phyloP scores from a whole-genome alignment of 163 green algal species.

The Smithsoniella earleae region DNA sequence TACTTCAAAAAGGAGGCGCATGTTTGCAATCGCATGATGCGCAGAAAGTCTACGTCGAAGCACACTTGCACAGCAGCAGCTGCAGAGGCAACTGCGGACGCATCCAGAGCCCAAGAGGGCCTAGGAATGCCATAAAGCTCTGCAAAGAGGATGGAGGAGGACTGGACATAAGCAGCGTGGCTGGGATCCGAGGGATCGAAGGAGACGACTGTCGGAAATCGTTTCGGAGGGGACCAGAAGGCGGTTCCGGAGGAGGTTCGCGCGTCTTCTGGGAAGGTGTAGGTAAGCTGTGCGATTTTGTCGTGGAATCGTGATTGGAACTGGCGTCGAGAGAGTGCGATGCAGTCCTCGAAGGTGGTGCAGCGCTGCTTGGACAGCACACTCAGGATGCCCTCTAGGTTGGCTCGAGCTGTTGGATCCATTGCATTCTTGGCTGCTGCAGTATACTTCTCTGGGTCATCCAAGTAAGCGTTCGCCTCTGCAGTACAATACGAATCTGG shows the following conservation, averaged over 20 bases:
- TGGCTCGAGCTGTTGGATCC: constrained; percentile 32
- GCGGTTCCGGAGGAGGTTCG: constrained; percentile 76
- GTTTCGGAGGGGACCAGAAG: constrained; percentile 97
- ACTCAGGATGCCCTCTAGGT: constrained; percentile 24
- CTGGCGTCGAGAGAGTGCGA: constrained; percentile 68
- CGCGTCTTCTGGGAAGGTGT: constrained; percentile 94
- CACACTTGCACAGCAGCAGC: constrained; percentile 32
- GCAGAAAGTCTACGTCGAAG: too few relatives aligned
- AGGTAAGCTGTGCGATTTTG: constrained; percentile 68
- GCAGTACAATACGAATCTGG: too few relatives aligned
- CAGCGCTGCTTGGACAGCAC: constrained; percentile 30
- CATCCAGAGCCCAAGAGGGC: constrained; percentile 66
- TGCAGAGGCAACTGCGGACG: constrained; percentile 42
- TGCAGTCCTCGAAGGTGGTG: constrained; percentile 74
- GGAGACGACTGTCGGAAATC: constrained; percentile 75
- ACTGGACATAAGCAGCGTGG: constrained; percentile 45
- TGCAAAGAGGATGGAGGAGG: constrained; percentile 50
- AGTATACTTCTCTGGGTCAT: constrained; percentile 70
- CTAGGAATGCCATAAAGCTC: constrained; percentile 67
- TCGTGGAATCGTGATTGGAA: constrained; percentile 44
- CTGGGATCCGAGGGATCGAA: constrained; percentile 67
- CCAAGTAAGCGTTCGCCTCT: constrained; percentile 85
- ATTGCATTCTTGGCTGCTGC: constrained; percentile 8
- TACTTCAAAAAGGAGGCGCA: too few relatives aligned
- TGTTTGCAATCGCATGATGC: too few relatives aligned